phyloP scores from a whole-genome alignment of 1,139 yeast genomes.

The Yamadazyma blattariae region DNA sequence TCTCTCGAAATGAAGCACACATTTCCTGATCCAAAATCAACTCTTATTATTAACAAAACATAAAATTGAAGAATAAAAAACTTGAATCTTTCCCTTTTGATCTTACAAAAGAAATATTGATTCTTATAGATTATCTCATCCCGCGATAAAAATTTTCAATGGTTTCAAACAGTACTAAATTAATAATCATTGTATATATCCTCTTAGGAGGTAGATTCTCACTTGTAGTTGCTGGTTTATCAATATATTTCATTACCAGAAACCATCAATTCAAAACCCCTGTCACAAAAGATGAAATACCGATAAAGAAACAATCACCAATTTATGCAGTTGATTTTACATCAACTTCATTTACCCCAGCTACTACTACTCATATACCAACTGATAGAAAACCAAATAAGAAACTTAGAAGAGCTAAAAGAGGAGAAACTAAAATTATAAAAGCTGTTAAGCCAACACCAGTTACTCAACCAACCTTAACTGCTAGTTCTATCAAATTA shows the following conservation, averaged over 20 bases:
- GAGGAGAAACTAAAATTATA: conserved; percentile 35
- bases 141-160: not conserved
- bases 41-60: too few relatives aligned
- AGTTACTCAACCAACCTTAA: conserved; percentile 23
- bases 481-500: conserved; percentile 30
- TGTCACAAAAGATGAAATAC: not conserved
- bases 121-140: too few relatives aligned
- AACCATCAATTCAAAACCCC: too few relatives aligned
- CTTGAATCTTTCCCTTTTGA: too few relatives aligned
- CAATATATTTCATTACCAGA: conserved; percentile 2
- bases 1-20: too few relatives aligned
- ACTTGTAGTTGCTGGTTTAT: conserved; percentile 12
- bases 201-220: conserved; percentile 30
- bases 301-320: conserved; percentile 21
- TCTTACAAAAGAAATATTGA: too few relatives aligned
- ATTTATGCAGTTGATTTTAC: conserved; percentile 47
- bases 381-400: not conserved
- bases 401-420: conserved; percentile 10
- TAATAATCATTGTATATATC: conserved; percentile 6
- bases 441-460: conserved; percentile 31
- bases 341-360: conserved; percentile 30
- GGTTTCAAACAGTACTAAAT: too few relatives aligned
- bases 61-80: too few relatives aligned
- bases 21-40: too few relatives aligned
- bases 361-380: conserved; percentile 19